Conservation (phyloP, 1,139 yeast genomes). For the Saccharomyces uvarum region DNA sequence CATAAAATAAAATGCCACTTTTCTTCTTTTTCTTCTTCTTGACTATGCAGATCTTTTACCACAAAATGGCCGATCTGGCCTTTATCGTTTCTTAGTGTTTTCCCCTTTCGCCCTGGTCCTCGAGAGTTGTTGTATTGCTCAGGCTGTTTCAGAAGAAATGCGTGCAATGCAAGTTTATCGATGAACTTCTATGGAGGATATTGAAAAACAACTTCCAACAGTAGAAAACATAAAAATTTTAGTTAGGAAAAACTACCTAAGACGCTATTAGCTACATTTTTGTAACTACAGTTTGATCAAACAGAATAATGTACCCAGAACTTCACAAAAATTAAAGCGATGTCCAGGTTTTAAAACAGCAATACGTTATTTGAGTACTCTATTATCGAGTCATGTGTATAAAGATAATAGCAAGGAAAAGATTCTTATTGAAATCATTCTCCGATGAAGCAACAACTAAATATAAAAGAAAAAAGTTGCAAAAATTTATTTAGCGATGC, state of each 20-base stretch:
- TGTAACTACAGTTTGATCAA: neutral
- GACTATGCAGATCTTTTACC: neutral
- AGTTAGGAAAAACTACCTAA: neutral
- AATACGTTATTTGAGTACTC: neutral
- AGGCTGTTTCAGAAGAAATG: neutral
- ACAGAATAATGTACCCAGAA: neutral
- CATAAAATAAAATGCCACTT: neutral
- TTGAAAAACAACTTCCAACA: neutral
- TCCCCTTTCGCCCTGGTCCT: neutral
- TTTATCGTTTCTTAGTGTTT: neutral
- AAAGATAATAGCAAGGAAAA: neutral
- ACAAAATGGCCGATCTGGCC: neutral
- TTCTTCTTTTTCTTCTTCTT: neutral
- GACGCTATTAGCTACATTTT: neutral
- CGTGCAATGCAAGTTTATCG: neutral
- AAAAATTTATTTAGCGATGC: neutral
- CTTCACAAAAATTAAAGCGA: neutral
- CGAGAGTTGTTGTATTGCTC: neutral
- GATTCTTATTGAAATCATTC: neutral
- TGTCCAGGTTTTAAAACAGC: neutral
- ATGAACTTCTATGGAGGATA: neutral
- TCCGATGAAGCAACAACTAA: neutral
- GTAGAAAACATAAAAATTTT: neutral
- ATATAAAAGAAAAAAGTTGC: neutral
- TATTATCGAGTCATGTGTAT: neutral